Percentiles rank a stretch among this genome's conserved stretches.
Conservation (phyloP, 176 grass and related monocot species). For the Typha latifolia region DNA sequence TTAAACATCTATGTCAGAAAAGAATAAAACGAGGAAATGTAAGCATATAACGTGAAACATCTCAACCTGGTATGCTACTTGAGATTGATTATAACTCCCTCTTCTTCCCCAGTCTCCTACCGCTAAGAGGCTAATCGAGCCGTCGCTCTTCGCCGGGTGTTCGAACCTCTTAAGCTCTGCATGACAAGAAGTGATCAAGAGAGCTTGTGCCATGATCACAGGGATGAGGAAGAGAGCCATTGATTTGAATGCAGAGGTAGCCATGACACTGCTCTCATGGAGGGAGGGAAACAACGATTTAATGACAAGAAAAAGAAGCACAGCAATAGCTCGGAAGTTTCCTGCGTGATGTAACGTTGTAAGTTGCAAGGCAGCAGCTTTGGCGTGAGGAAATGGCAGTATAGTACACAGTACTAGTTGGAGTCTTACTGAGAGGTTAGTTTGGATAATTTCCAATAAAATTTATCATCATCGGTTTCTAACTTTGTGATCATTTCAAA, state of each 20-base stretch:
- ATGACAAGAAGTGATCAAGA: conserved; percentile 7
- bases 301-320: background rate
- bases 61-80: conserved; percentile 45
- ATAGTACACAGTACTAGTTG: too few species aligned
- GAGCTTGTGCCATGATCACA: background rate
- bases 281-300: conserved; percentile 5
- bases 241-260: too few species aligned
- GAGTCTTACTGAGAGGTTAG: too few species aligned
- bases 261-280: background rate
- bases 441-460: too few species aligned
- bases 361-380: too few species aligned
- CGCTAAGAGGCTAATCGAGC: conserved; percentile 41
- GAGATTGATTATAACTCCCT: conserved; percentile 64
- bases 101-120: conserved; percentile 63
- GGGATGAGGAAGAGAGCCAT: too few species aligned
- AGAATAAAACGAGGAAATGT: background rate
- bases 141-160: conserved; percentile 40
- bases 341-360: too few species aligned
- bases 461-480: too few species aligned
- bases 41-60: background rate
- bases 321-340: background rate
- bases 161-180: conserved; percentile 43
- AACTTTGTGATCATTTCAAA: too few species aligned
- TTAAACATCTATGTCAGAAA: background rate
- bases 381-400: too few species aligned